Percentiles rank a stretch among this genome's conserved stretches.
Evolutionary conservation across 2,329 filamentous ascomycete species (phyloP).

Genomic region (Bipolaris bicolor): DNA sequence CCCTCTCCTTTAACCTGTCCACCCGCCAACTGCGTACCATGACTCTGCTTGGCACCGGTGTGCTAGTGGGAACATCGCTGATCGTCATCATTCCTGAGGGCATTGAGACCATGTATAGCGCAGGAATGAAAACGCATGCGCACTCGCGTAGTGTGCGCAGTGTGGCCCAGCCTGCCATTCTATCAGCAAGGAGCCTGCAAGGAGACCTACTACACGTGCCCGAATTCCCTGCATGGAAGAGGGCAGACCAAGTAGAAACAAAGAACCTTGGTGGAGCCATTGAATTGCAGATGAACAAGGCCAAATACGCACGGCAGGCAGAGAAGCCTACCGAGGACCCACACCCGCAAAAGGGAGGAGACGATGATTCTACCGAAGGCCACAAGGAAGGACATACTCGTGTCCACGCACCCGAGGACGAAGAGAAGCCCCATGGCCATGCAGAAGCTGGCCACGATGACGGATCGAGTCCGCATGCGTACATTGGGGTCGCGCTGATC

Average conservation of each 20-base stretch:
- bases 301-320: slow-evolving; percentile 34
- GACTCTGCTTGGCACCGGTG: slow-evolving; percentile 89
- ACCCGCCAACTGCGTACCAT: slow-evolving; percentile 86
- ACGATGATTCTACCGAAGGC: slow-evolving; percentile 48
- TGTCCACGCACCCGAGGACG: slow-evolving; percentile 41
- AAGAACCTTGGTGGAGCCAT: slow-evolving; percentile 23
- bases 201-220: slow-evolving; percentile 32
- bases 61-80: slow-evolving; percentile 91
- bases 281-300: slow-evolving; percentile 27
- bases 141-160: slow-evolving; percentile 32
- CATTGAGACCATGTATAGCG: slow-evolving; percentile 82
- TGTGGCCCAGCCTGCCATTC: slow-evolving; percentile 31
- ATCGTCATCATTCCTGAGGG: slow-evolving; percentile 98
- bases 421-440: slow-evolving; percentile 54
- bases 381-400: slow-evolving; percentile 48
- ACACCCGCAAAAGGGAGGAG: slow-evolving; percentile 44
- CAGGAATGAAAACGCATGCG: slow-evolving; percentile 40
- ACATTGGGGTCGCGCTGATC: slow-evolving; percentile 85
- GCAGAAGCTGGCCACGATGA: slow-evolving; percentile 50
- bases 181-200: slow-evolving; percentile 35
- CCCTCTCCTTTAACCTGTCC: slow-evolving; percentile 85
- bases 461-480: slow-evolving; percentile 64
- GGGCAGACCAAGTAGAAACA: slow-evolving; percentile 26
- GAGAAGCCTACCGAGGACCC: slow-evolving; percentile 28
- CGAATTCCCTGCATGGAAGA: slow-evolving; percentile 30